A percentile compares a stretch with the other conserved stretches of the same genome.
phyloP scores from a whole-genome alignment of 2,329 filamentous ascomycete genomes.

The Botryotinia calthae region DNA sequence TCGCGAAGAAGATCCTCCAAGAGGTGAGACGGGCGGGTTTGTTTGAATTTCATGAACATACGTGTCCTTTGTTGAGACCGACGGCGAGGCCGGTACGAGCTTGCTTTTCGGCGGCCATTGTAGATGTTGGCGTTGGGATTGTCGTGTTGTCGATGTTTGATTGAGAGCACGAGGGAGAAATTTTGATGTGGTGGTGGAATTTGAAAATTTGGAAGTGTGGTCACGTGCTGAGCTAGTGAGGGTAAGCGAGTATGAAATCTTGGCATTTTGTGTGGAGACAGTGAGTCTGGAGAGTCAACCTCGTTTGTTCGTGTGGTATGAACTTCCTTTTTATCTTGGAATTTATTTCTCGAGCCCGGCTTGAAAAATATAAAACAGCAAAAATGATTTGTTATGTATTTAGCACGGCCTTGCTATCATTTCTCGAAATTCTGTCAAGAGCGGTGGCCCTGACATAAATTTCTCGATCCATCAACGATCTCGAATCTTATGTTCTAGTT shows the following conservation, averaged over 20 bases:
- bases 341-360: not conserved
- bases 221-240: not conserved
- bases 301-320: not conserved
- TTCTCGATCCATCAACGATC: not conserved
- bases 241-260: conserved; percentile 9
- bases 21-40: conserved; percentile 58
- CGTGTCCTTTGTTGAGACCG: conserved; percentile 63
- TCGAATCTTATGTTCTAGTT: not conserved
- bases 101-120: conserved; percentile 59
- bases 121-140: conserved; percentile 23
- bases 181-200: not conserved
- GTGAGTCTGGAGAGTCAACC: not conserved
- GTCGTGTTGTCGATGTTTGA: conserved; percentile 6
- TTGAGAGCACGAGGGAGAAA: conserved; percentile 10
- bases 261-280: not conserved
- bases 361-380: not conserved
- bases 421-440: not conserved
- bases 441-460: not conserved
- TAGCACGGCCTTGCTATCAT: not conserved
- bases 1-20: conserved; percentile 64
- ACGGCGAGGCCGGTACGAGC: conserved; percentile 58
- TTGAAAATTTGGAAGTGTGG: conserved; percentile 8
- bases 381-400: not conserved
- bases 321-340: not conserved
- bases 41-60: conserved; percentile 43